Base-by-base conservation (phyloP, 108 stramenopile species). In the Conticribra guillardii region DNA sequence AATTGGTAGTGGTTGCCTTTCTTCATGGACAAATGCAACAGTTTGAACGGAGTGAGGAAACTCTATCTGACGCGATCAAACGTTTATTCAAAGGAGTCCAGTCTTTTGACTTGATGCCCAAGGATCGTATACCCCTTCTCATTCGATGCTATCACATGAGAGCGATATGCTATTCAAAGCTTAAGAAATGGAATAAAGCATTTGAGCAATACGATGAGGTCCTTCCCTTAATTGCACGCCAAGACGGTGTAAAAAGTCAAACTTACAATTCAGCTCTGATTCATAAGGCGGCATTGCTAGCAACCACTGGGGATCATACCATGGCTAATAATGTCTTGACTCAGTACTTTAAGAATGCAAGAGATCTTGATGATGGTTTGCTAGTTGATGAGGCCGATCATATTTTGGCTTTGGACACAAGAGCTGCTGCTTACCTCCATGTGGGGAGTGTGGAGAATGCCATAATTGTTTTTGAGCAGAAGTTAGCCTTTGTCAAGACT, bases 181-280 rank as follows among this genome's bases (percentile, higher is more conserved):
- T 29, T 21, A 23, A 59, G 22, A 57, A 60, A 47, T 78, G 63
- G 68, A 54, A 59, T 19, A 49, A 69, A 28, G 76, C 76, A 18
- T 60, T 64, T 44, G 68, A 78, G 24, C 64, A 70, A 61, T 78
- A 78, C 31, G 63, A 60, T 17, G 76, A 70, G 28, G 54, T 70
- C 1, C 51, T 78, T 11, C 76, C 68, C 15, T 33, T 70, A 49
- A 56, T 78, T 52, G 68, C 68, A 4, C 46, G 60, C 48, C 37
- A 69, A 17, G 56, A 69, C 18, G 76, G 76, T n/a, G 22, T n/a
- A 22, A 44, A 37, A 4, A 58, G 61, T 9, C 30, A 52, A 30
- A 49, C 62, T 8, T 78, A 70, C 56, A 59, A 70, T 52, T 53
- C 68, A 5, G 57, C 41, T 22, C 60, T 64, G 51, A 65, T 78